A percentile compares a stretch with the other conserved stretches of the same genome.
Evolutionary conservation across 805 yeast genomes (phyloP).

Genomic region (Priceomyces carsonii): DNA sequence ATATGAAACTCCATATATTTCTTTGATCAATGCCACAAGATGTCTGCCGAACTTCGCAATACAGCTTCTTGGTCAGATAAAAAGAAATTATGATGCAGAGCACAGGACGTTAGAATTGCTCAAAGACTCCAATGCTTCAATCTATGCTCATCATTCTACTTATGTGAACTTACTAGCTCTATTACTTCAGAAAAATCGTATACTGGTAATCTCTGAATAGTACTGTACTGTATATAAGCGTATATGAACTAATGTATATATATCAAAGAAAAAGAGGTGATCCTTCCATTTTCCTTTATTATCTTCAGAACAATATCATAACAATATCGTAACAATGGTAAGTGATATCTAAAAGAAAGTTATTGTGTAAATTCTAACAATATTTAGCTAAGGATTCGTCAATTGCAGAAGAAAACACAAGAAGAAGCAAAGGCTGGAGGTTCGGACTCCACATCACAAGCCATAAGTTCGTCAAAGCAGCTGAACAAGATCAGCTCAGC

Average conservation of each 20-base stretch:
- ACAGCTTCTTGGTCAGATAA: neutral
- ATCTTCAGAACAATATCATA: too few species aligned
- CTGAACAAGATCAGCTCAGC: conserved; percentile 48
- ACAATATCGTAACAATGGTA: conserved; percentile 2
- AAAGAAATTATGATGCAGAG: neutral
- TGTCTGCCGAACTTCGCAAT: neutral
- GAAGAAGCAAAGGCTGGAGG: conserved; percentile 41
- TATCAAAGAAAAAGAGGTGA: too few species aligned
- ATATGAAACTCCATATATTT: conserved; percentile 6
- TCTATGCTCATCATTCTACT: neutral
- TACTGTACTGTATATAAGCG: too few species aligned
- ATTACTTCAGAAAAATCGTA: too few species aligned
- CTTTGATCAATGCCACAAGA: conserved; percentile 4
- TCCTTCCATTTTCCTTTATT: too few species aligned
- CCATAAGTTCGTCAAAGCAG: conserved; percentile 1
- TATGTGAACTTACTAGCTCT: neutral
- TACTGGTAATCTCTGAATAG: too few species aligned
- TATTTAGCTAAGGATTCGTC: conserved; percentile 55
- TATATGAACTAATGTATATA: too few species aligned
- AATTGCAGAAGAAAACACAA: conserved; percentile 57
- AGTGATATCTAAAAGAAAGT: neutral
- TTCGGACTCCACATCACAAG: conserved; percentile 16
- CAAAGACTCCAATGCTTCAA: neutral
- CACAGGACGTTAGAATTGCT: neutral
- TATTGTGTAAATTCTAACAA: conserved; percentile 6